phyloP scores from a whole-genome alignment of 176 grass and related monocot genomes.

The Poa annua region DNA sequence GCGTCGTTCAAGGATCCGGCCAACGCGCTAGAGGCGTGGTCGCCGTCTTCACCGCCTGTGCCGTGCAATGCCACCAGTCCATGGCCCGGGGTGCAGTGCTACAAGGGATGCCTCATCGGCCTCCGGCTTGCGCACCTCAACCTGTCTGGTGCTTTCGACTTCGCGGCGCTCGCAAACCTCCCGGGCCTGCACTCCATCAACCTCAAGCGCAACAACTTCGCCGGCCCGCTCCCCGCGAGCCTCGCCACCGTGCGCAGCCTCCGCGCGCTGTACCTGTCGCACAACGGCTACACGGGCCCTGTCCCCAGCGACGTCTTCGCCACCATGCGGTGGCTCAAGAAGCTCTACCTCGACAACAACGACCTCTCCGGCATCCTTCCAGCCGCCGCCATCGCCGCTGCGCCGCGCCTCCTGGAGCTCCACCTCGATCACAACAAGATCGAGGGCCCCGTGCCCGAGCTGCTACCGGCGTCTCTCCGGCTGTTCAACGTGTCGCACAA shows the following conservation, averaged over 20 bases:
- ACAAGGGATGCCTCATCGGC: conserved; percentile 50
- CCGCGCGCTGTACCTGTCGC: conserved; percentile 66
- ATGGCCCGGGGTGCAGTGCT: conserved; percentile 71
- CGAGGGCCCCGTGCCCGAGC: conserved; percentile 50
- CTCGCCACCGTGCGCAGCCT: conserved; percentile 42
- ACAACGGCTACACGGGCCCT: conserved; percentile 59
- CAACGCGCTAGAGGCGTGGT: conserved; percentile 37
- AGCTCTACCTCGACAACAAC: conserved; percentile 83
- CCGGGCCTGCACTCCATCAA: conserved; percentile 56
- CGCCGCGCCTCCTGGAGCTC: conserved; percentile 61
- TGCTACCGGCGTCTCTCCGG: conserved; percentile 49
- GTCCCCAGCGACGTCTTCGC: conserved; percentile 57
- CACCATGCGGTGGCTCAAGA: conserved; percentile 68
- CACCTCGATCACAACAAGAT: conserved; percentile 72
- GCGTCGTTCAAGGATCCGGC: conserved; percentile 50
- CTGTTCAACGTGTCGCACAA: conserved; percentile 77
- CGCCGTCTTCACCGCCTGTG: conserved; percentile 19
- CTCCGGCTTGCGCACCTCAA: conserved; percentile 57
- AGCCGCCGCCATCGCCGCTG: conserved; percentile 43
- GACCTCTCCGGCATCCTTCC: conserved; percentile 57
- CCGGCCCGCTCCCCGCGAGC: conserved; percentile 55
- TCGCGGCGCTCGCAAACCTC: conserved; percentile 52
- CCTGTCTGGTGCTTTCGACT: conserved; percentile 61
- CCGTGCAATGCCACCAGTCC: conserved; percentile 34
- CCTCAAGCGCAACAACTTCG: conserved; percentile 59